Conservation (phyloP, 1,284 basidiomycete species). For the Cutaneotrichosporon daszewskae region DNA sequence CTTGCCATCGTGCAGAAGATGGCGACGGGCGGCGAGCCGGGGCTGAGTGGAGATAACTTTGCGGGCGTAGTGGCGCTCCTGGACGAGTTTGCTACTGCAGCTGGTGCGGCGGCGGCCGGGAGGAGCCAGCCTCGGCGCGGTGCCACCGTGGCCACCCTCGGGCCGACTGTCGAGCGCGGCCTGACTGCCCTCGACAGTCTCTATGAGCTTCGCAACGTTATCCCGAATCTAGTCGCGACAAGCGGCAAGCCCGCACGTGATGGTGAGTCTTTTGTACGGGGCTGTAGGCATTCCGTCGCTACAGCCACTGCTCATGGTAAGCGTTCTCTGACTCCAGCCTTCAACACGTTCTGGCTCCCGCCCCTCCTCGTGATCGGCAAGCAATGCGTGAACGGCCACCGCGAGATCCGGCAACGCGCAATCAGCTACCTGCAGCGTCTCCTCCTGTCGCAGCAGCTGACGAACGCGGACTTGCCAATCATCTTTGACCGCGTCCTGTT, state of each 20-base stretch:
- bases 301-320: neutral
- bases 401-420: constrained; percentile 78
- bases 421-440: constrained; percentile 81
- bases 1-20: constrained; percentile 69
- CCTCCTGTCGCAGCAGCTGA: constrained; percentile 70
- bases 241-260: constrained; percentile 34
- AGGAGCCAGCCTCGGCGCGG: constrained; percentile 45
- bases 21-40: constrained; percentile 50
- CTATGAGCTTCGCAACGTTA: constrained; percentile 62
- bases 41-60: constrained; percentile 73
- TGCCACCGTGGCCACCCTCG: constrained; percentile 41
- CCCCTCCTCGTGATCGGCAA: constrained; percentile 69
- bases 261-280: too few species aligned
- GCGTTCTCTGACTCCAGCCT: constrained; percentile 53
- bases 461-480: constrained; percentile 60
- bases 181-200: constrained; percentile 75
- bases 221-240: constrained; percentile 56
- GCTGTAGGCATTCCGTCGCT: too few species aligned
- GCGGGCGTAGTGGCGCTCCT: constrained; percentile 70
- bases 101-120: constrained; percentile 60
- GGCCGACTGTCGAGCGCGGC: constrained; percentile 70
- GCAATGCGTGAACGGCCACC: constrained; percentile 78
- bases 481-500: constrained; percentile 88
- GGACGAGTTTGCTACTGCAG: constrained; percentile 77
- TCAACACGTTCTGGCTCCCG: constrained; percentile 75